phyloP scores from a whole-genome alignment of 23 red algal species.

The Agarophyton chilense region DNA sequence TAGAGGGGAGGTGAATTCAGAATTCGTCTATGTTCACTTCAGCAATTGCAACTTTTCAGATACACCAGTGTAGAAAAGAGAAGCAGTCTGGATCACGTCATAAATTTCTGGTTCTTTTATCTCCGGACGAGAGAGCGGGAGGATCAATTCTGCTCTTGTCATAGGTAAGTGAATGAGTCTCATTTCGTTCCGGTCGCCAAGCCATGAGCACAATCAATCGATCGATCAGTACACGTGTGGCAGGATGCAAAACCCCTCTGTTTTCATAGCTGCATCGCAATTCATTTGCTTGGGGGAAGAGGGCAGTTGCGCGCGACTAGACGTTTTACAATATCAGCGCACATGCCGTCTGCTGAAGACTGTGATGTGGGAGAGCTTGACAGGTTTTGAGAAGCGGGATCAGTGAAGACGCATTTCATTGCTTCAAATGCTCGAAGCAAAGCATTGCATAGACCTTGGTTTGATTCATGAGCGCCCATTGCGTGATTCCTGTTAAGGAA shows the following conservation, averaged over 20 bases:
- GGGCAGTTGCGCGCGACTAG: constrained; percentile 8
- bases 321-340: constrained; percentile 10
- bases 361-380: not conserved
- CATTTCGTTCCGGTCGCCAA: too few relatives aligned
- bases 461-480: constrained; percentile 64
- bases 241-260: not conserved
- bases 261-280: not conserved
- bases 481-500: not conserved
- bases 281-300: not conserved
- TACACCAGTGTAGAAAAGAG: not conserved
- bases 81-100: not conserved
- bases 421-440: constrained; percentile 28
- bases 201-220: not conserved
- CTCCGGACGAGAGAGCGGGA: not conserved
- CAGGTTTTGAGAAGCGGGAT: not conserved
- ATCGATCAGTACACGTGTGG: constrained; percentile 13
- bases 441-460: constrained; percentile 40
- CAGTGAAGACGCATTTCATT: not conserved
- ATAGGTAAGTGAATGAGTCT: too few relatives aligned
- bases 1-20: not conserved
- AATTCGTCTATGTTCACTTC: not conserved
- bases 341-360: not conserved
- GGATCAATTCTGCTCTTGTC: not conserved
- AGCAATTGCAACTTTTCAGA: not conserved
- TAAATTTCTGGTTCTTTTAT: not conserved